Base-by-base conservation (phyloP, 2,329 filamentous ascomycete species). In the Penicillium sp. region DNA sequence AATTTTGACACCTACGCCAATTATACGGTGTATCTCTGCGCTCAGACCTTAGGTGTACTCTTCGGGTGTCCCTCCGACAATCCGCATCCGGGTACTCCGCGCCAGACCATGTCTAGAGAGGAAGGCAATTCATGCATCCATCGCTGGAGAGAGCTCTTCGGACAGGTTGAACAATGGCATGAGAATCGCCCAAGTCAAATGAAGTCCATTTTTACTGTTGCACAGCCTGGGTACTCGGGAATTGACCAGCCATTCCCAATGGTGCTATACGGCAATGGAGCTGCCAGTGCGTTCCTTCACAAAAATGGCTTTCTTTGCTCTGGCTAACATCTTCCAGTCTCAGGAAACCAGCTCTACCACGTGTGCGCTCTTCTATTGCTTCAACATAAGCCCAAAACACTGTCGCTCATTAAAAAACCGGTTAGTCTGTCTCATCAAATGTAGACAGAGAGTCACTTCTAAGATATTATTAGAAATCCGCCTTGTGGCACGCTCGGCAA, bases 1-100 rank as follows among this genome's bases (percentile, higher is more conserved):
- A 60, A 73, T 6, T 79, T 82, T 37, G 78, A 81, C 53, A 78
- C 78, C n/a, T 82, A 81, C 69, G 81, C 82, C 17, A 83, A 83
- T 56, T 81, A 80, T 60, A 75, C 80, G 1, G 81, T 84, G 6
- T 83, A 81, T 41, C 70, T 84, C 3, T 75, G 77, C 28, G 81
- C 80, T 1, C 78, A 79, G 25, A 78, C 79, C 0, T 70, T 81
- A 3, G 74, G 77, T 35, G 71, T 82, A 1, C 66, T 81, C 6
- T 71, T 71, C 52, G 61, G 60, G 10, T 31, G 20, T 22, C 20
- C 55, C 5, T 58, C 64, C 5, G 62, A 61, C 34, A 45, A 41
- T 5, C 34, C 59, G 5, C 58, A 65, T 45, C 49, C 64, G 17
- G 62, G 61, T 39, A 54, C 61, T 1, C 66, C 67, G 4, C 63